phyloP scores from a whole-genome alignment of 2,329 filamentous ascomycete genomes.

The Gaeumannomyces sp. region DNA sequence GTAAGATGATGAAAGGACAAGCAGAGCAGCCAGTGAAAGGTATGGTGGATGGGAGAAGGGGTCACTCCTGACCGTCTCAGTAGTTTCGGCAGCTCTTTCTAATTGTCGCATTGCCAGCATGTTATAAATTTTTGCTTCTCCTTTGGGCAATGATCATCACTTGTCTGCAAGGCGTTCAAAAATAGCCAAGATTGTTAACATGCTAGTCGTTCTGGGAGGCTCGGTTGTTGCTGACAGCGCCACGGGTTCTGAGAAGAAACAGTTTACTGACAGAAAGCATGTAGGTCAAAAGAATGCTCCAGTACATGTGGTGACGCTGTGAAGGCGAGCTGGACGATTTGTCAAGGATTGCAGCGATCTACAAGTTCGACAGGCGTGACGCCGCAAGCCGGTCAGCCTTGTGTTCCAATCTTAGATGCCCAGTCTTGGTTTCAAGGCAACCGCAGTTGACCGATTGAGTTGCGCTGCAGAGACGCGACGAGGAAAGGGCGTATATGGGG shows the following conservation, averaged over 20 bases:
- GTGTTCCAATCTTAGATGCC: not conserved
- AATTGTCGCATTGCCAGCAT: constrained; percentile 46
- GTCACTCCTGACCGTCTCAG: constrained; percentile 34
- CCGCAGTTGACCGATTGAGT: not conserved
- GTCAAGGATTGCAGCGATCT: constrained; percentile 51
- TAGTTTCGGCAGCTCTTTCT: constrained; percentile 39
- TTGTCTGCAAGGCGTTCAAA: constrained; percentile 29
- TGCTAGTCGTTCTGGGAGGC: not conserved
- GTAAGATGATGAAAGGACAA: not conserved
- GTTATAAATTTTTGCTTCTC: constrained; percentile 47
- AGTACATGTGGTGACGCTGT: constrained; percentile 45
- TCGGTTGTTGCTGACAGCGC: not conserved
- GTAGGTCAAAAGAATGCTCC: constrained; percentile 48
- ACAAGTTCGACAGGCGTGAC: not conserved
- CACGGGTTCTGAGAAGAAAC: not conserved
- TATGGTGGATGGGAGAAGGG: not conserved
- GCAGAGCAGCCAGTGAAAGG: not conserved
- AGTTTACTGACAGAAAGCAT: constrained; percentile 42
- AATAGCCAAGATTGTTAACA: not conserved
- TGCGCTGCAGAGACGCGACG: not conserved
- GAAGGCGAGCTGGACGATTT: constrained; percentile 36
- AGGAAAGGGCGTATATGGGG: not conserved
- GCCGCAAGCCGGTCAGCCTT: not conserved
- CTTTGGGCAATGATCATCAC: constrained; percentile 35
- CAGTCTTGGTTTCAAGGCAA: not conserved